Evolutionary conservation across 2,329 filamentous ascomycete species (phyloP).

Genomic region (Cladophialophora chaetospira): DNA sequence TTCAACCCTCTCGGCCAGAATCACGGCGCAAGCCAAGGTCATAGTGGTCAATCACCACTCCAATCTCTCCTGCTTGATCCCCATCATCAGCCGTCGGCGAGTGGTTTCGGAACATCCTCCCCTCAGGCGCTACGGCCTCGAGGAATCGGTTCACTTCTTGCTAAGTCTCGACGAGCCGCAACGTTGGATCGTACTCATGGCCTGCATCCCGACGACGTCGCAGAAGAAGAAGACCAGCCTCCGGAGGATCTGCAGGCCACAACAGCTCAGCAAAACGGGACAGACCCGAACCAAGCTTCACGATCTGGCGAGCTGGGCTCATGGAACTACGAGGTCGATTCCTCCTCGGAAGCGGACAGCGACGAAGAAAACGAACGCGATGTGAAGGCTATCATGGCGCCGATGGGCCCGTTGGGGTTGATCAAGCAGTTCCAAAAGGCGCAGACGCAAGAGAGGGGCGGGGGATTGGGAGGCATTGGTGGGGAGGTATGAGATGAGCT

Average conservation of each 20-base stretch:
- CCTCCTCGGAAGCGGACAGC: conserved; percentile 43
- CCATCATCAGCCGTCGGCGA: conserved; percentile 49
- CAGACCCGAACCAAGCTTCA: too few species aligned
- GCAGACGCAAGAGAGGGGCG: conserved; percentile 41
- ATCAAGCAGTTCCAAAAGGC: conserved; percentile 69
- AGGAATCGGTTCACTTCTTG: conserved; percentile 4
- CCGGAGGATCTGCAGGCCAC: neutral
- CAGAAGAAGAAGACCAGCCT: conserved; percentile 20
- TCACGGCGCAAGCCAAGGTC: conserved; percentile 11
- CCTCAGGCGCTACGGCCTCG: conserved; percentile 21
- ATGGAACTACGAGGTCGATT: conserved; percentile 42
- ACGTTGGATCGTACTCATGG: conserved; percentile 6
- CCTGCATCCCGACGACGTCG: conserved; percentile 16
- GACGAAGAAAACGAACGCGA: conserved; percentile 50
- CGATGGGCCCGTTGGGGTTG: conserved; percentile 63
- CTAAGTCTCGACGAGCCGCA: neutral
- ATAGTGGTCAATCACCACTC: conserved; percentile 34
- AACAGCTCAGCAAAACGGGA: too few species aligned
- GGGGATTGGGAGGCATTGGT: conserved; percentile 15
- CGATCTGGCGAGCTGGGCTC: conserved; percentile 36
- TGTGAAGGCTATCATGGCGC: conserved; percentile 42
- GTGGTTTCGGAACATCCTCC: conserved; percentile 32
- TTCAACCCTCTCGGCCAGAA: conserved; percentile 15
- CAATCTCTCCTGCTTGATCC: conserved; percentile 51
- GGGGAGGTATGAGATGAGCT: neutral